These are phyloP conservation scores for Pelargonium myrrhifolium DNA, from an alignment of 441 rosid species.

Conservation along the genomic window DNA sequence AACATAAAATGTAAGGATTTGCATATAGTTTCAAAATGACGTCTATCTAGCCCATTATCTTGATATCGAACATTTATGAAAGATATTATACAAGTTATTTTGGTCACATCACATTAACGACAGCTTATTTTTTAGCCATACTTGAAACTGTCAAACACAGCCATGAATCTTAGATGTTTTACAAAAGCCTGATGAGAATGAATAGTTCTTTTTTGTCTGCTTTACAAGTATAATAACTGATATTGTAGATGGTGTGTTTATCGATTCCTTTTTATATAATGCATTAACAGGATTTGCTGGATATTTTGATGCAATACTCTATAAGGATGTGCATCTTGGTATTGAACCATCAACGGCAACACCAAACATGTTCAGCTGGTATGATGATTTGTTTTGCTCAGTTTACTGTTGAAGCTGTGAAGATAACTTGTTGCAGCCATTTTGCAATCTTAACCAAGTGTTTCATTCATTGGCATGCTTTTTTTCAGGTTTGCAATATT, in stretches of 20 bases:
- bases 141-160: too few species aligned
- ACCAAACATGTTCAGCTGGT: slow-evolving; percentile 99
- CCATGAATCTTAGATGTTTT: too few species aligned
- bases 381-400: slow-evolving; percentile 14
- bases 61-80: too few species aligned
- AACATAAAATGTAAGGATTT: too few species aligned
- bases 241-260: background rate
- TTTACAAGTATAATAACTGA: too few species aligned
- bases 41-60: too few species aligned
- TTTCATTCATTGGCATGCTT: background rate
- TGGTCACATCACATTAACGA: too few species aligned
- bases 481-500: slow-evolving; percentile 78
- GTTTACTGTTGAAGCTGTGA: background rate
- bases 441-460: background rate
- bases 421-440: background rate
- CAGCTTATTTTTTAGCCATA: too few species aligned
- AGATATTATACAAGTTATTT: too few species aligned
- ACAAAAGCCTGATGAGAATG: too few species aligned
- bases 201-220: too few species aligned
- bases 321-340: slow-evolving; percentile 92
- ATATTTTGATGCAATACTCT: slow-evolving; percentile 76
- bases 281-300: slow-evolving; percentile 81
- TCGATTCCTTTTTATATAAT: slow-evolving; percentile 6
- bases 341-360: slow-evolving; percentile 86
- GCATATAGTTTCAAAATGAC: too few species aligned